phyloP scores from a whole-genome alignment of 1,139 yeast genomes.

The Pneumocystis carinii region DNA sequence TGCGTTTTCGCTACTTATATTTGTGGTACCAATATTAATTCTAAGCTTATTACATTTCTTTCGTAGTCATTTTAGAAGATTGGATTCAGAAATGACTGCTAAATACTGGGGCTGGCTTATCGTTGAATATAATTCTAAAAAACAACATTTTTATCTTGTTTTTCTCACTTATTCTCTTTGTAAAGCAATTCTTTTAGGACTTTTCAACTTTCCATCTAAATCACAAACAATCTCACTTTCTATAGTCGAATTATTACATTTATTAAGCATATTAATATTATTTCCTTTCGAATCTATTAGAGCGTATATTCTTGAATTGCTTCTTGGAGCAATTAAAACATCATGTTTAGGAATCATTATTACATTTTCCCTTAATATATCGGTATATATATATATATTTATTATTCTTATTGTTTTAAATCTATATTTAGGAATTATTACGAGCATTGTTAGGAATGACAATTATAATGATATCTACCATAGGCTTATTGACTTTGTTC shows the following conservation, averaged over 20 bases:
- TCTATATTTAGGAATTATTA: not conserved
- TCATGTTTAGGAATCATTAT: not conserved
- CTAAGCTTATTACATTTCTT: not conserved
- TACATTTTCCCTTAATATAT: not conserved
- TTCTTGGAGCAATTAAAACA: not conserved
- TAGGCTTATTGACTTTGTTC: not conserved
- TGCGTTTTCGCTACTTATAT: not conserved
- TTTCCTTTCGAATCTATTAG: not conserved
- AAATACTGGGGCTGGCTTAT: slow-evolving; percentile 1
- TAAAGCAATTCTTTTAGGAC: not conserved
- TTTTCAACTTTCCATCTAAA: not conserved
- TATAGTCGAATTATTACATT: not conserved
- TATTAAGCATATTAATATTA: not conserved
- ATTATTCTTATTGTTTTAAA: not conserved
- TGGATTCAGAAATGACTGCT: not conserved
- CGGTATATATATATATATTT: not conserved
- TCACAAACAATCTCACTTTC: not conserved
- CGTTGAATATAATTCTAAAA: not conserved
- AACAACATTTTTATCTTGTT: not conserved
- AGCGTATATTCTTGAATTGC: not conserved
- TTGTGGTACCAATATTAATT: not conserved
- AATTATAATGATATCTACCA: not conserved
- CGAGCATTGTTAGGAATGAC: not conserved
- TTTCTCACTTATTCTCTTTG: not conserved
- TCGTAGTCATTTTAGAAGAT: not conserved